Conservation (phyloP, 2,329 filamentous ascomycete genomes). For the Drechslerella dactyloides region DNA sequence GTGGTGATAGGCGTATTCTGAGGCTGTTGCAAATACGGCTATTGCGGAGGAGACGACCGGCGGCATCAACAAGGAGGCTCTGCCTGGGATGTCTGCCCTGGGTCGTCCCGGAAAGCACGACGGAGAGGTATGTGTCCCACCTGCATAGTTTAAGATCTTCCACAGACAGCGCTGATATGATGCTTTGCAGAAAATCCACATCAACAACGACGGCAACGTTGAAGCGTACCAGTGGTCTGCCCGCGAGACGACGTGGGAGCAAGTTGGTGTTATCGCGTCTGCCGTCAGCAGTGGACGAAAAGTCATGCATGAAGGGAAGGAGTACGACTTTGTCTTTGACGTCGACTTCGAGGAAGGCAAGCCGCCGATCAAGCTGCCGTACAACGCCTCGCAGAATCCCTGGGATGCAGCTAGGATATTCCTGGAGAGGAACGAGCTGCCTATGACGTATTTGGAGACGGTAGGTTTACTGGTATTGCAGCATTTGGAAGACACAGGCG, state of each 20-base stretch:
- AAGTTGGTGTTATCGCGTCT: constrained; percentile 93
- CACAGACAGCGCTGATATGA: constrained; percentile 1
- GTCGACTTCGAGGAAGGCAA: constrained; percentile 96
- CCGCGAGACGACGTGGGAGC: constrained; percentile 67
- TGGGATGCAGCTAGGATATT: constrained; percentile 93
- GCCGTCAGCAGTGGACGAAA: constrained; percentile 80
- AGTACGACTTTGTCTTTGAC: constrained; percentile 96
- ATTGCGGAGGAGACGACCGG: constrained; percentile 76
- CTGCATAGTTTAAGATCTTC: not conserved
- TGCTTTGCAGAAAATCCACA: constrained; percentile 77
- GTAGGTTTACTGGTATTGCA: constrained; percentile 56
- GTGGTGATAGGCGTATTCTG: constrained; percentile 67
- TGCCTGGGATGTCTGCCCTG: constrained; percentile 87
- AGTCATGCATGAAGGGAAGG: constrained; percentile 80
- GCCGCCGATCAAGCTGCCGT: constrained; percentile 89
- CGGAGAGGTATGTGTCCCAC: constrained; percentile 82
- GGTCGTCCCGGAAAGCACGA: constrained; percentile 90
- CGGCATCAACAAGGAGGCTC: constrained; percentile 85
- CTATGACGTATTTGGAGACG: constrained; percentile 84
- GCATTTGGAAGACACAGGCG: not conserved
- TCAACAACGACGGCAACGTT: constrained; percentile 52
- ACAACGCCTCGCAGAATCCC: constrained; percentile 88
- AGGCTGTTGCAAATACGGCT: constrained; percentile 78
- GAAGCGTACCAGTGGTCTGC: constrained; percentile 55
- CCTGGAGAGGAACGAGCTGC: constrained; percentile 84